Conservation (phyloP, 345 rosid genomes). For the Aquilaria yunnanensis region DNA sequence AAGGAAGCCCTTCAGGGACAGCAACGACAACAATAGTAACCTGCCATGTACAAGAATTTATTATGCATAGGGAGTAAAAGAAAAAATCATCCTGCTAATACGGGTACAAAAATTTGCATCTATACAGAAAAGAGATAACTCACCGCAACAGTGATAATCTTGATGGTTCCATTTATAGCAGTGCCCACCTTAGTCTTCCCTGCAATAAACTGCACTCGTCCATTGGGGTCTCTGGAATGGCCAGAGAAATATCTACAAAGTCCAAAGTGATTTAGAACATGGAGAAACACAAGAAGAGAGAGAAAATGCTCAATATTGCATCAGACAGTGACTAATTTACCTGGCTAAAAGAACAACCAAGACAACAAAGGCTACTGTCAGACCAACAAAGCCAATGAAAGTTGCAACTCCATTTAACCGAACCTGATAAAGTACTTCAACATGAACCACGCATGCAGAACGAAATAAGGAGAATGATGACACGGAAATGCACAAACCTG, state of each 20-base stretch:
- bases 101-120: background rate
- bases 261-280: background rate
- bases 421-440: conserved; percentile 39
- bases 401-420: conserved; percentile 98
- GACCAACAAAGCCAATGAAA: conserved; percentile 90
- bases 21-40: conserved; percentile 98
- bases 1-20: conserved; percentile 98
- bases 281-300: background rate
- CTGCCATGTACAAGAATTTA: conserved; percentile 32
- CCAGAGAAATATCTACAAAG: conserved; percentile 74
- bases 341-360: conserved; percentile 76
- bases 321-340: conserved; percentile 25
- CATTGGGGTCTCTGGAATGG: conserved; percentile 41
- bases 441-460: conserved; percentile 12
- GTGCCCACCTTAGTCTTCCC: conserved; percentile 53
- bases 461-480: background rate
- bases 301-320: background rate
- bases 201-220: conserved; percentile 39
- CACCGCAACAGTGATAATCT: conserved; percentile 88
- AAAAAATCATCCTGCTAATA: background rate
- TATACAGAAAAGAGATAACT: conserved; percentile 20
- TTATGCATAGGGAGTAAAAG: background rate
- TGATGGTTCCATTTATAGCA: conserved; percentile 64
- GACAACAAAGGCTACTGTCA: conserved; percentile 73
- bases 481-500: conserved; percentile 39